Percentiles rank a stretch among this genome's conserved stretches.
Evolutionary conservation across 1,284 basidiomycete genomes (phyloP).

Genomic region (Meripilus lineatus): DNA sequence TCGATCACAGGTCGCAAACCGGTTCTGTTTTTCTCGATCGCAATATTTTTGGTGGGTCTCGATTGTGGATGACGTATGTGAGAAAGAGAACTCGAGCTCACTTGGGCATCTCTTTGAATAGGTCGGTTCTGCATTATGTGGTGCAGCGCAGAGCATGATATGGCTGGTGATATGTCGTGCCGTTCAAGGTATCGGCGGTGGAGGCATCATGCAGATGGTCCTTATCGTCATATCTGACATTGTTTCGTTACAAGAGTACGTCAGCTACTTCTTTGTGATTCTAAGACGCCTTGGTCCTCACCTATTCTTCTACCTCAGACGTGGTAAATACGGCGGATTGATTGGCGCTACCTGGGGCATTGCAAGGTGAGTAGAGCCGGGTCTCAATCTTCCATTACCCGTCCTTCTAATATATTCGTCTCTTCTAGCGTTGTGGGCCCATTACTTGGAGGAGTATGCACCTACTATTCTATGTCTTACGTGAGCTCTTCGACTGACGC

Average conservation of each 20-base stretch:
- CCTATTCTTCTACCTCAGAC: slow-evolving; percentile 34
- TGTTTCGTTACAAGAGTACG: slow-evolving; percentile 69
- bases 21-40: slow-evolving; percentile 63
- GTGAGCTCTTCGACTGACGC: slow-evolving; percentile 8
- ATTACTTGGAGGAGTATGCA: slow-evolving; percentile 63
- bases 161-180: slow-evolving; percentile 74
- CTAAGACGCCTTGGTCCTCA: too few relatives aligned
- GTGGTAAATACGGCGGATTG: slow-evolving; percentile 70
- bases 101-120: slow-evolving; percentile 19
- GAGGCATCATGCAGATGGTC: slow-evolving; percentile 63
- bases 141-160: slow-evolving; percentile 73
- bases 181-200: slow-evolving; percentile 81
- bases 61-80: background rate
- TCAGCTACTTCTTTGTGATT: slow-evolving; percentile 7
- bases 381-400: too few relatives aligned
- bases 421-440: slow-evolving; percentile 65
- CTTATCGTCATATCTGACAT: slow-evolving; percentile 81
- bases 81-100: background rate
- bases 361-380: slow-evolving; percentile 42
- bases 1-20: slow-evolving; percentile 59
- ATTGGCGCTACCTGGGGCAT: slow-evolving; percentile 81
- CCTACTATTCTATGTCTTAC: too few relatives aligned
- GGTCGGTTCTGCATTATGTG: slow-evolving; percentile 78
- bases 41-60: slow-evolving; percentile 59
- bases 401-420: slow-evolving; percentile 7